Base-by-base conservation (phyloP, 352 stramenopile species). In the Pythium dissimile region DNA sequence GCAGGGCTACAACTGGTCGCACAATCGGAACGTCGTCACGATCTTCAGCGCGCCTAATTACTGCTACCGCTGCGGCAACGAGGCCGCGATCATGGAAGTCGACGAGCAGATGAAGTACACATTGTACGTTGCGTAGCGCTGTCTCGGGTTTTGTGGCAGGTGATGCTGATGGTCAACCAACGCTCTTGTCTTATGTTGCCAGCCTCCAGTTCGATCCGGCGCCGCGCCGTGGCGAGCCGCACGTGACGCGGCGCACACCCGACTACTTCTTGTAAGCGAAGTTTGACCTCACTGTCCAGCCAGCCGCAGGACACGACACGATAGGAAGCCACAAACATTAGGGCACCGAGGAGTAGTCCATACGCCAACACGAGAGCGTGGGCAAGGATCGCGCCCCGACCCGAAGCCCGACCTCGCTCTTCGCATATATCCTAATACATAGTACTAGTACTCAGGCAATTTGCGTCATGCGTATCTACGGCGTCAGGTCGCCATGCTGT, bases 1-100 rank as follows among this genome's bases (percentile, higher is more conserved):
- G 32, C 48, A 84, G 66, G 84, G 86, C 30, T 98, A 98, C 71
- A 97, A 98, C 59, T 98, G 90, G 90, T 94, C 87, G 20, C 96
- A 99, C 68, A 96, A 97, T 52, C 91, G 86, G 75, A 98, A 97
- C 54, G 95, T 99, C 32, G 96, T 99, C 18, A 99, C 97, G 24
- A 97, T 99, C 55, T 99, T 99, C 75, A 98, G 88, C 31, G 97
- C 97, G 37, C 97, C 97, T 15, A 99, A 99, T 77, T 99, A 99
- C 74, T 99, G 97, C 77, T 99, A 99, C 77, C 86, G 96, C 44
- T 99, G 96, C 68, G 96, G 96, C 23, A 99, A 99, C 72, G 87
- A 99, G 48, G 96, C 96, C 5, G 97, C 97, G 11, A 98, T 99
- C 72, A 97, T 98, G 88, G 93, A 98, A 62, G 89, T 98, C 51